Conservation (phyloP, 306 rosid species). For the Lathyrus aphaca region DNA sequence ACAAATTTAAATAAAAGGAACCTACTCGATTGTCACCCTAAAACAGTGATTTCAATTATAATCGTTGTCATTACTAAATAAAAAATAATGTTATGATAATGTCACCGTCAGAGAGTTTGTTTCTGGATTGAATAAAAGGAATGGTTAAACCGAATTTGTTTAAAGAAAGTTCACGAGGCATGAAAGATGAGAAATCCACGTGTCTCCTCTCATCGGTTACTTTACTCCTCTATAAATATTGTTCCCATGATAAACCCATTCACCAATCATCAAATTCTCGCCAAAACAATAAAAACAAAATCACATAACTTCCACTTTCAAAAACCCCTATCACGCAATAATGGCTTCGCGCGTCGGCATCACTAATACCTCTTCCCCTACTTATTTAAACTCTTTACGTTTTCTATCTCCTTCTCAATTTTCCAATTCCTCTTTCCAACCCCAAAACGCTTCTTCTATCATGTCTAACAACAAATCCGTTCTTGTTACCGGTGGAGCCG, state of each 20-base stretch:
- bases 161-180: background rate
- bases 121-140: background rate
- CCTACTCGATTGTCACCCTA: too few species aligned
- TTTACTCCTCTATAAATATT: slow-evolving; percentile 52
- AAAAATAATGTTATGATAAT: too few species aligned
- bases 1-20: too few species aligned
- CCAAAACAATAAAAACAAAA: background rate
- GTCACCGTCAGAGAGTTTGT: too few species aligned
- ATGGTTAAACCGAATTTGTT: slow-evolving; percentile 1
- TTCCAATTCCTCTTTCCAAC: slow-evolving; percentile 12
- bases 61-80: too few species aligned
- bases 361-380: background rate
- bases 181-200: slow-evolving; percentile 46
- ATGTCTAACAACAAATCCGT: slow-evolving; percentile 59
- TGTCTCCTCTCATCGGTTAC: slow-evolving; percentile 60
- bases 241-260: background rate
- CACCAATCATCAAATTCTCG: background rate
- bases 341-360: slow-evolving; percentile 50
- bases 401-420: slow-evolving; percentile 24
- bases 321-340: slow-evolving; percentile 40
- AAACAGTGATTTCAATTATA: too few species aligned
- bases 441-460: background rate
- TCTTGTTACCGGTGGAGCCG: slow-evolving; percentile 96
- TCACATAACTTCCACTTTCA: slow-evolving; percentile 4
- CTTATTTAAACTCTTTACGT: slow-evolving; percentile 29